Evolutionary conservation across 768 basidiomycete genomes (phyloP).

Genomic region (Lactarius quietus): DNA sequence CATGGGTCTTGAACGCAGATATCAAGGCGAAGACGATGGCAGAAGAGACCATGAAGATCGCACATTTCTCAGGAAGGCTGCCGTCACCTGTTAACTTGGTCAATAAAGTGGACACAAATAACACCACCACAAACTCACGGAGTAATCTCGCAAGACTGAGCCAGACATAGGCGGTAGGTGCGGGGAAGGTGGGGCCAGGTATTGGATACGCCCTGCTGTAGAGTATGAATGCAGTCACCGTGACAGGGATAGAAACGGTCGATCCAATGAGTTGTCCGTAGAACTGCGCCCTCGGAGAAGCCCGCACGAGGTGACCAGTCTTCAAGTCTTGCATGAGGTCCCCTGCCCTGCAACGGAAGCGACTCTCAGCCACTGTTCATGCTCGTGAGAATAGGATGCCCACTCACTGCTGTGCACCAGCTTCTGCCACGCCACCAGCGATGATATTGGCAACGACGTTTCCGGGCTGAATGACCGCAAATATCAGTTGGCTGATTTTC

Average conservation of each 20-base stretch:
- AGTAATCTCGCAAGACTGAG: constrained; percentile 69
- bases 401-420: constrained; percentile 81
- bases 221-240: constrained; percentile 80
- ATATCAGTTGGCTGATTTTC: constrained; percentile 91
- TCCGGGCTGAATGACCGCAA: constrained; percentile 91
- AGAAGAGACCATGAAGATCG: constrained; percentile 75
- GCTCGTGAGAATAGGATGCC: constrained; percentile 29
- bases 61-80: constrained; percentile 70
- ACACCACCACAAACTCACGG: constrained; percentile 44
- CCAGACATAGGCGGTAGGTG: constrained; percentile 96
- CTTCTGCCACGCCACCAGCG: constrained; percentile 94
- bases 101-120: constrained; percentile 1
- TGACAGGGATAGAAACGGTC: constrained; percentile 81
- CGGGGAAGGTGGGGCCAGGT: constrained; percentile 93
- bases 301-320: constrained; percentile 88
- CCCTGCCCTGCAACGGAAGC: constrained; percentile 60
- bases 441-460: constrained; percentile 98
- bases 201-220: constrained; percentile 87
- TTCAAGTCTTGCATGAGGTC: constrained; percentile 99
- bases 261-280: constrained; percentile 92
- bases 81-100: constrained; percentile 62
- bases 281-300: constrained; percentile 92
- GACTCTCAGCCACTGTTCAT: not conserved
- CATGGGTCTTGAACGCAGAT: constrained; percentile 63
- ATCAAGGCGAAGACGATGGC: constrained; percentile 66